Evolutionary conservation across 164 flowering plant species (phyloP).

Genomic region (Stephania cephalantha): DNA sequence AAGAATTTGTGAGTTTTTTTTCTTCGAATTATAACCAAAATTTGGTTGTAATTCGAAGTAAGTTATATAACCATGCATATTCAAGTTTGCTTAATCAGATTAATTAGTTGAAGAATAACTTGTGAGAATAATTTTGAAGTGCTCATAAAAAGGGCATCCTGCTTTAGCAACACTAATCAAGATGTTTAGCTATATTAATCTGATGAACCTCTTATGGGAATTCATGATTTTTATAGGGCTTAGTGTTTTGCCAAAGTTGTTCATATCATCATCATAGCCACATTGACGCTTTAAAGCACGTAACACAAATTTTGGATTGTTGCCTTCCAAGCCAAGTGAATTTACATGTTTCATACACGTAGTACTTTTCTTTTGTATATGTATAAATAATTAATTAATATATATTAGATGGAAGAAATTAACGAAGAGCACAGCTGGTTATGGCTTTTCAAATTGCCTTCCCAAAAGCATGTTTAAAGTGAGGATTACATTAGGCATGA

Average conservation of each 20-base stretch:
- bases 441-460: neutral
- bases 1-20: too few species aligned
- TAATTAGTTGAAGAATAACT: neutral
- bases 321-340: conserved; percentile 3
- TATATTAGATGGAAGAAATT: neutral
- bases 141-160: neutral
- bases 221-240: neutral
- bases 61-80: neutral
- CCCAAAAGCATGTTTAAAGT: neutral
- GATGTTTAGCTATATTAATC: neutral
- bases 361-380: neutral
- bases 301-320: neutral
- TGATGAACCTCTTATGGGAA: neutral
- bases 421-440: neutral
- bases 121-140: neutral
- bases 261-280: neutral
- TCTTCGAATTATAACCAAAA: too few species aligned
- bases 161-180: neutral
- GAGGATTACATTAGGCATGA: neutral
- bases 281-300: neutral
- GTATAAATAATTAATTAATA: too few species aligned
- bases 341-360: neutral
- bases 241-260: neutral
- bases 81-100: neutral
- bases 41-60: too few species aligned